Conservation (phyloP, 805 yeast species). For the Yamadazyma philogaea region DNA sequence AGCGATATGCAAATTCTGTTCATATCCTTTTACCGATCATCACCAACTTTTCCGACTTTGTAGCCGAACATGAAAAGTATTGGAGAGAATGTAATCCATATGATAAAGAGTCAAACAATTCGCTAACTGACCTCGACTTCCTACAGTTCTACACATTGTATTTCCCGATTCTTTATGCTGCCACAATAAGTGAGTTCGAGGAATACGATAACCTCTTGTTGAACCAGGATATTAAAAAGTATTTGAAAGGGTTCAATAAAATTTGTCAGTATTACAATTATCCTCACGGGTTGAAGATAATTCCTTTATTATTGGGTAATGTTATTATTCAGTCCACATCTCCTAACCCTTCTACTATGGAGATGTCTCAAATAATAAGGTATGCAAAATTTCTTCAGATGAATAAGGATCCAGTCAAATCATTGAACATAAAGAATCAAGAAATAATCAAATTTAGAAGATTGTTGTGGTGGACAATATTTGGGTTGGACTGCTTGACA, state of each 20-base stretch:
- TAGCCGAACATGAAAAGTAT: constrained; percentile 44
- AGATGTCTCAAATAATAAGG: constrained; percentile 52
- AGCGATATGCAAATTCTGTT: constrained; percentile 49
- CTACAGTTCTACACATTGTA: constrained; percentile 47
- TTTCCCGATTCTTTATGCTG: constrained; percentile 55
- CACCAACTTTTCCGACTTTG: constrained; percentile 43
- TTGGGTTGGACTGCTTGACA: constrained; percentile 55
- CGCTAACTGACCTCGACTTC: constrained; percentile 31
- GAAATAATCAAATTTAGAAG: constrained; percentile 51
- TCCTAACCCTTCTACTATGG: constrained; percentile 56
- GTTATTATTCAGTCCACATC: constrained; percentile 51
- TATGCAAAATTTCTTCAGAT: constrained; percentile 55
- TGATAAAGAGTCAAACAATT: constrained; percentile 12
- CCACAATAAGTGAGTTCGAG: constrained; percentile 58
- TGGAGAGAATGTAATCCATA: constrained; percentile 38
- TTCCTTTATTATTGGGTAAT: constrained; percentile 44
- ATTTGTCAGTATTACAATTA: constrained; percentile 49
- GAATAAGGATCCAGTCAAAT: constrained; percentile 58
- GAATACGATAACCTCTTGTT: constrained; percentile 48
- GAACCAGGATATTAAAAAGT: constrained; percentile 49
- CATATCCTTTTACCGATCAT: constrained; percentile 55
- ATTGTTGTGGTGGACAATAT: constrained; percentile 66
- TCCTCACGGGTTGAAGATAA: constrained; percentile 45
- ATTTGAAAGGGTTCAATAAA: constrained; percentile 47
- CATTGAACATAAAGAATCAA: constrained; percentile 47